These are phyloP conservation scores for Aspergillus sp. DNA, from an alignment of 2,329 filamentous ascomycete genomes.

Conservation along the genomic window DNA sequence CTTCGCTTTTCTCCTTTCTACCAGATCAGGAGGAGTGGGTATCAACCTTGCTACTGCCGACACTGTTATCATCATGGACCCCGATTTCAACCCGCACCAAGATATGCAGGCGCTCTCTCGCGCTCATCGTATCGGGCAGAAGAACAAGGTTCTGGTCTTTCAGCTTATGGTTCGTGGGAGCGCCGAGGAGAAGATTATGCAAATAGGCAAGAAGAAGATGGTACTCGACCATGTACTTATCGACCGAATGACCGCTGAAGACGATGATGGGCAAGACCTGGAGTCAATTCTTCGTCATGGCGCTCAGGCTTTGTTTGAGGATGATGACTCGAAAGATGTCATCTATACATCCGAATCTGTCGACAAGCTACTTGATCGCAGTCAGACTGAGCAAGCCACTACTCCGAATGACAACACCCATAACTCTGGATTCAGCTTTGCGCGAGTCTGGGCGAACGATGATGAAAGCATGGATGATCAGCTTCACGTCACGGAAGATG, in stretches of 20 bases:
- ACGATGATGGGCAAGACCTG: slow-evolving; percentile 76
- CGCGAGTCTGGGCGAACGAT: slow-evolving; percentile 89
- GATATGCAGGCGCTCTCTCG: slow-evolving; percentile 94
- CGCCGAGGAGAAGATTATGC: slow-evolving; percentile 94
- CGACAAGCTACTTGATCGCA: slow-evolving; percentile 89
- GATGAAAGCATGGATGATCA: slow-evolving; percentile 68
- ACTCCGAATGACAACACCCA: slow-evolving; percentile 66
- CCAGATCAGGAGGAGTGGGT: slow-evolving; percentile 91
- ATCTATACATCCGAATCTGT: slow-evolving; percentile 80
- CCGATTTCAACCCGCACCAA: slow-evolving; percentile 97
- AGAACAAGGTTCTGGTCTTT: slow-evolving; percentile 93
- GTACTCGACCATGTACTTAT: slow-evolving; percentile 93
- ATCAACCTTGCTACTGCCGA: slow-evolving; percentile 98
- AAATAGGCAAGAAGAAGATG: slow-evolving; percentile 95
- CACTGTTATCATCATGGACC: slow-evolving; percentile 96
- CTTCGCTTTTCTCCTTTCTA: slow-evolving; percentile 92
- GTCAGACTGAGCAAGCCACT: slow-evolving; percentile 74
- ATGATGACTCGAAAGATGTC: slow-evolving; percentile 72
- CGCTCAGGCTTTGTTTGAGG: slow-evolving; percentile 82
- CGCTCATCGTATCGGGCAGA: slow-evolving; percentile 94
- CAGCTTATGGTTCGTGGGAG: slow-evolving; percentile 88
- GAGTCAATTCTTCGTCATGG: slow-evolving; percentile 88
- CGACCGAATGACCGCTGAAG: slow-evolving; percentile 85
- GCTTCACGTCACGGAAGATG: slow-evolving; percentile 57
- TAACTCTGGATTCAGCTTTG: slow-evolving; percentile 85